Base-by-base conservation (phyloP, 768 basidiomycete genomes). In the Tubosaeta sp. region DNA sequence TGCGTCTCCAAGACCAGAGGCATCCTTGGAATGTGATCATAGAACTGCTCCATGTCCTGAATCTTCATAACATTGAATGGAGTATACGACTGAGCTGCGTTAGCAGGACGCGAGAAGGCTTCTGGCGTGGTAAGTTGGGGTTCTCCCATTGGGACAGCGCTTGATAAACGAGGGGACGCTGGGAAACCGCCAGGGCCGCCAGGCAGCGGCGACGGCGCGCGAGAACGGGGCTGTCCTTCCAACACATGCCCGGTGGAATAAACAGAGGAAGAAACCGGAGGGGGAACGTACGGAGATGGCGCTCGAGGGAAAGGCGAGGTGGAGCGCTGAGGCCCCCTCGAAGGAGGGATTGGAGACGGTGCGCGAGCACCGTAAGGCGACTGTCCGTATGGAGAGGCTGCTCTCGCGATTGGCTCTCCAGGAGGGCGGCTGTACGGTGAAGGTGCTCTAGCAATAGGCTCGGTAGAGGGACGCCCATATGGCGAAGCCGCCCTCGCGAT, bases 1-100 rank as follows among this genome's bases (percentile, higher is more conserved):
- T 91, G 90, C 18, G 86, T 76, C 31, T 80, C 74, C 21, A 92
- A 77, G 11, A 86, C 80, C 6, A 75, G 55, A 7, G 90, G 90
- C 82, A 92, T 84, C 59, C 81, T 77, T 12, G 88, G 86, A 35
- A 83, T 73, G 14, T 74, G 74, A 36, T 83, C 79, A 40, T 81
- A 75, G 58, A 90, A 79, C 22, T 82, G 81, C 31, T 90, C 85
- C 86, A 92, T 84, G 35, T 88, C 82, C 59, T 84, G 78, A 44
- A 91, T 74, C 68, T 82, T 87, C 73, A 83, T 82, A 4, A 76
- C 69, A 13, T 81, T 80, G 62, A 92, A 92, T 25, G 80, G 79
- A 0, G 81, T 77, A 67, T 83, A 92, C 7, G 84, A 70, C 53
- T 81, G 79, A 18, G 80, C 77, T 29, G 77, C 77, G 60, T 87